Evolutionary conservation across 2,329 filamentous ascomycete species (phyloP).

Genomic region (Cercospora sp.): DNA sequence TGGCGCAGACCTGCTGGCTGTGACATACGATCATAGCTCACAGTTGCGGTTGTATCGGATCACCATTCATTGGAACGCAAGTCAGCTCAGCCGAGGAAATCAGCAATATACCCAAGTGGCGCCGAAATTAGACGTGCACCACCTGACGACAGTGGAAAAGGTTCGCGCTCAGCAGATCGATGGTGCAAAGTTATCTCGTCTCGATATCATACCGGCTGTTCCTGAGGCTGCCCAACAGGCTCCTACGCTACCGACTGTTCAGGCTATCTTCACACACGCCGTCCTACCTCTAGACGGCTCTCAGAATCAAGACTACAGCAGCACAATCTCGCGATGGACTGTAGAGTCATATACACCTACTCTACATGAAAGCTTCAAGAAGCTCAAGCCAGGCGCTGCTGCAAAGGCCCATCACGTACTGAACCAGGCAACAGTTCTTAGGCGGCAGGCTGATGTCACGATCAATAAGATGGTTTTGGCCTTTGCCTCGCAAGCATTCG

Average conservation of each 20-base stretch:
- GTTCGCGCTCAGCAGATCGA: constrained; percentile 33
- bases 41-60: constrained; percentile 75
- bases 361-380: constrained; percentile 42
- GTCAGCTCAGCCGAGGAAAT: constrained; percentile 40
- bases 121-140: constrained; percentile 35
- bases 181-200: constrained; percentile 30
- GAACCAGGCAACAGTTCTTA: constrained; percentile 51
- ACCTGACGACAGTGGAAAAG: constrained; percentile 32
- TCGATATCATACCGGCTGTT: constrained; percentile 50
- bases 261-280: constrained; percentile 69
- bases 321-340: constrained; percentile 81
- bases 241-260: constrained; percentile 54
- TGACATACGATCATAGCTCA: constrained; percentile 67
- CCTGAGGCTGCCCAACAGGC: constrained; percentile 57
- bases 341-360: constrained; percentile 53
- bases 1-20: constrained; percentile 60
- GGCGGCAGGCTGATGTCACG: constrained; percentile 66
- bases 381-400: constrained; percentile 32
- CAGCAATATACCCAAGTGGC: constrained; percentile 32
- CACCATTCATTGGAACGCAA: constrained; percentile 69
- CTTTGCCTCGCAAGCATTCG: constrained; percentile 67
- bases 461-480: constrained; percentile 71
- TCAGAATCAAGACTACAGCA: constrained; percentile 67
- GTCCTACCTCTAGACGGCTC: constrained; percentile 40
- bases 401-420: constrained; percentile 23